These are phyloP conservation scores for Coniochaeta pulveracea DNA, from an alignment of 2,329 filamentous ascomycete species.

Conservation along the genomic window DNA sequence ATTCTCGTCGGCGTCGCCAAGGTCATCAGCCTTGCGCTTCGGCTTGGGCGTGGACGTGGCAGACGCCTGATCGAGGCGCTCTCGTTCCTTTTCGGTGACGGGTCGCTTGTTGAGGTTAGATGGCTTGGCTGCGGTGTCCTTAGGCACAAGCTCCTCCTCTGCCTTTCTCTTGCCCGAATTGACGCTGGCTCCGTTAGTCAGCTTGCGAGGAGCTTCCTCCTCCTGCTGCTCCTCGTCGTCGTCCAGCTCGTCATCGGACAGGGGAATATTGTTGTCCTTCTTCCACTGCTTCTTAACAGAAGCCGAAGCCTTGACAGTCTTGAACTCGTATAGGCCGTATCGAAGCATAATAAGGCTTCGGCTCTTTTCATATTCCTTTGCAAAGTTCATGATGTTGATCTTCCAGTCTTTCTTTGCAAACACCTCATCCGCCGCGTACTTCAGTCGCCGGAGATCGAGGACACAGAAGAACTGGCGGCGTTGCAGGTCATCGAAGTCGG, in stretches of 20 bases:
- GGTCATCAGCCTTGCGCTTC: slow-evolving; percentile 39
- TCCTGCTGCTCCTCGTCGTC: too few species aligned
- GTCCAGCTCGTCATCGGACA: slow-evolving; percentile 32
- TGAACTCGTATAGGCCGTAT: slow-evolving; percentile 52
- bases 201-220: slow-evolving; percentile 17
- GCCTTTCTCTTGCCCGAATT: slow-evolving; percentile 42
- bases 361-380: slow-evolving; percentile 54
- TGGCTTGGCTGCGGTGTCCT: slow-evolving; percentile 22
- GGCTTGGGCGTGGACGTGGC: slow-evolving; percentile 27
- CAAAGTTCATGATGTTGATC: slow-evolving; percentile 49
- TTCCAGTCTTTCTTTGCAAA: slow-evolving; percentile 52
- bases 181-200: slow-evolving; percentile 19
- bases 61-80: slow-evolving; percentile 26
- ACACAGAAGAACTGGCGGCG: slow-evolving; percentile 53
- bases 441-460: slow-evolving; percentile 48
- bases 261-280: slow-evolving; percentile 40
- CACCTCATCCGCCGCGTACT: slow-evolving; percentile 50
- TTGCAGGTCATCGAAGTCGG: slow-evolving; percentile 46
- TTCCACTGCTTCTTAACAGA: slow-evolving; percentile 49
- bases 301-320: slow-evolving; percentile 47
- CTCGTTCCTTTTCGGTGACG: slow-evolving; percentile 25
- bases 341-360: slow-evolving; percentile 48
- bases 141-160: slow-evolving; percentile 32
- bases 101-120: slow-evolving; percentile 38
- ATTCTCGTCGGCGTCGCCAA: slow-evolving; percentile 30